A percentile compares a stretch with the other conserved stretches of the same genome.
phyloP scores from a whole-genome alignment of 179 eudicot species.

The Spinacia oleracea region DNA sequence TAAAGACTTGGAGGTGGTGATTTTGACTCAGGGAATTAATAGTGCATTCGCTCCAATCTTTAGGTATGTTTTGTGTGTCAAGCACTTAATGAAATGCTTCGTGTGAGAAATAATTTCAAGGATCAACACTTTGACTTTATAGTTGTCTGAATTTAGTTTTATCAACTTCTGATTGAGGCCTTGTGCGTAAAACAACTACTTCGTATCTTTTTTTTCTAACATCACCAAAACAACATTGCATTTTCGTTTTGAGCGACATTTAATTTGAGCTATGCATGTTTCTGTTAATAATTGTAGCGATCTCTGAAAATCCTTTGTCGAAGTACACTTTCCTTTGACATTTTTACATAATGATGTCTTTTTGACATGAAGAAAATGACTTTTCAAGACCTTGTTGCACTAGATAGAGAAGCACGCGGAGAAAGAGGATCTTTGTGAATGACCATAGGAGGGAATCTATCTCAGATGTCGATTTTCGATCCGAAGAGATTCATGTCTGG shows the following conservation, averaged over 20 bases:
- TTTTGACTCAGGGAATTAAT: conserved; percentile 59
- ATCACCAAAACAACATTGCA: neutral
- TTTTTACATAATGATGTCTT: no score
- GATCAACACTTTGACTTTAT: neutral
- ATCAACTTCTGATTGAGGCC: neutral
- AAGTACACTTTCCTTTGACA: neutral
- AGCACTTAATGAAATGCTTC: neutral
- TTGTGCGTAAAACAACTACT: conserved; percentile 1
- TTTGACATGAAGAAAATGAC: no score
- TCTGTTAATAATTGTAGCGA: neutral
- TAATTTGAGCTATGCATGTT: neutral
- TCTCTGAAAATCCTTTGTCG: neutral
- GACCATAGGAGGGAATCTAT: no score
- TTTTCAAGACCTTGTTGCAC: no score
- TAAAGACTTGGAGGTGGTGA: conserved; percentile 41
- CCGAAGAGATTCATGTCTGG: no score
- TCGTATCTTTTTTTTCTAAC: no score
- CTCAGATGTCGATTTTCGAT: no score
- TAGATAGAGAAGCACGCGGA: no score
- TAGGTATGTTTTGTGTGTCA: conserved; percentile 54
- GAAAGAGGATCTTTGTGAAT: no score
- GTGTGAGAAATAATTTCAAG: neutral
- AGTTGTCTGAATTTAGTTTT: neutral
- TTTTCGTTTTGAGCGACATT: neutral
- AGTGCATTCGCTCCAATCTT: conserved; percentile 86